Conservation (phyloP, 257 asterid genomes). For the Solanum paucissectum region DNA sequence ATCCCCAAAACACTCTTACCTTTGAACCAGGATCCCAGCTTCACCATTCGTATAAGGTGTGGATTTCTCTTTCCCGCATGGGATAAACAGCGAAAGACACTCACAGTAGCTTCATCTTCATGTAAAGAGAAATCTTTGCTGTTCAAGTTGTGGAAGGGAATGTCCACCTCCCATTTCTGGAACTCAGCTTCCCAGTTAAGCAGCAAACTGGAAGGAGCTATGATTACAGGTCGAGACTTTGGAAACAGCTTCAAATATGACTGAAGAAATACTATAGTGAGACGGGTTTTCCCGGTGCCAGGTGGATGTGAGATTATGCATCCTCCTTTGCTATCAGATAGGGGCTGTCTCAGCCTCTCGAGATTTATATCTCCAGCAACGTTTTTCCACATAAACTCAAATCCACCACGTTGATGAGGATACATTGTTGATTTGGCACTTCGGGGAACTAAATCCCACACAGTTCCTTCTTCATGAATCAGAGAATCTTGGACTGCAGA, state of each 20-base stretch:
- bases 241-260: slow-evolving; percentile 49
- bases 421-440: slow-evolving; percentile 22
- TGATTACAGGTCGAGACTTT: slow-evolving; percentile 42
- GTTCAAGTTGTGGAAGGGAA: slow-evolving; percentile 52
- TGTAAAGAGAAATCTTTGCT: slow-evolving; percentile 14
- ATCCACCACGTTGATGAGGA: slow-evolving; percentile 63
- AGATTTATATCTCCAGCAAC: slow-evolving; percentile 46
- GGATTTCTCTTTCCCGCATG: background rate
- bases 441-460: slow-evolving; percentile 39
- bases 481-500: background rate
- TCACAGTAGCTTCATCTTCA: slow-evolving; percentile 14
- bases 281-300: slow-evolving; percentile 71
- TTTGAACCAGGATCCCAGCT: background rate
- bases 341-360: slow-evolving; percentile 19
- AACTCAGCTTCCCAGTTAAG: slow-evolving; percentile 62
- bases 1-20: slow-evolving; percentile 34
- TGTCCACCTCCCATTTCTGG: slow-evolving; percentile 33
- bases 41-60: background rate
- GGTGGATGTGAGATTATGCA: slow-evolving; percentile 85
- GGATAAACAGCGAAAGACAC: background rate
- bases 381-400: slow-evolving; percentile 53
- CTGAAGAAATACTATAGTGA: slow-evolving; percentile 51
- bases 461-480: slow-evolving; percentile 21
- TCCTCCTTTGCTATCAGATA: slow-evolving; percentile 34
- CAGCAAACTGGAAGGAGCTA: slow-evolving; percentile 69